A percentile compares a stretch with the other conserved stretches of the same genome.
phyloP scores from a whole-genome alignment of 352 stramenopile genomes.

The Globisporangium middletonii region DNA sequence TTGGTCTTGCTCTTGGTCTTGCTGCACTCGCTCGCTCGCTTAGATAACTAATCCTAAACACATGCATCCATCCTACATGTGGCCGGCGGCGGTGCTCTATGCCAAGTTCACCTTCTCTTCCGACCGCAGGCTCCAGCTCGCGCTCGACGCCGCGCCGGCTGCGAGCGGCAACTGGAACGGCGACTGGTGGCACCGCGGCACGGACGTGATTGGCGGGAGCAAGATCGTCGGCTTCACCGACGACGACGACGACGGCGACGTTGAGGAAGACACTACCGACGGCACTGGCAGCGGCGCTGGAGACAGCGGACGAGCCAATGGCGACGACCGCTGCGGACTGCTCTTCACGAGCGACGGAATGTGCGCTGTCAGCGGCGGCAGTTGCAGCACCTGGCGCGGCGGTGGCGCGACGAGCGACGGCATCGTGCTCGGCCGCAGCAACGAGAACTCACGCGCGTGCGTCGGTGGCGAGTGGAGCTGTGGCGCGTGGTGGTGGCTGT shows the following conservation, averaged over 20 bases:
- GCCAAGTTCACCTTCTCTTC: slow-evolving; percentile 13
- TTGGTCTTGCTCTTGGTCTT: no score
- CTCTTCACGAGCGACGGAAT: slow-evolving; percentile 3
- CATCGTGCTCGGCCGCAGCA: slow-evolving; percentile 1
- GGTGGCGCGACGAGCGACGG: neutral
- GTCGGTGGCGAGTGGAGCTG: neutral
- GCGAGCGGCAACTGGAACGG: slow-evolving; percentile 2
- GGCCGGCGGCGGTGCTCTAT: neutral
- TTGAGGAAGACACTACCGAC: no score
- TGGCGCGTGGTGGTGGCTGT: neutral
- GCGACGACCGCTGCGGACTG: neutral
- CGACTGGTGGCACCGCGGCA: slow-evolving; percentile 8
- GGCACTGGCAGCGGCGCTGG: no score
- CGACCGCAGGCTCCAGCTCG: slow-evolving; percentile 7
- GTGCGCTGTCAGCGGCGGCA: slow-evolving; percentile 8
- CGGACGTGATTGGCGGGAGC: slow-evolving; percentile 11
- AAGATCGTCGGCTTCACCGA: slow-evolving; percentile 10
- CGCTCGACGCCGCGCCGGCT: neutral
- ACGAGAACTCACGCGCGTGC: slow-evolving; percentile 2
- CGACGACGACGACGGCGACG: no score
- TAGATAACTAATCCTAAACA: neutral
- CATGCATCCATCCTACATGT: no score
- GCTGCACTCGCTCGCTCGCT: no score
- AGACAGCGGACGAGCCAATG: no score
- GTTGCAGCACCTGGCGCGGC: slow-evolving; percentile 4